Conservation (phyloP, 495 filamentous ascomycete species). For the Neurospora discreta region DNA sequence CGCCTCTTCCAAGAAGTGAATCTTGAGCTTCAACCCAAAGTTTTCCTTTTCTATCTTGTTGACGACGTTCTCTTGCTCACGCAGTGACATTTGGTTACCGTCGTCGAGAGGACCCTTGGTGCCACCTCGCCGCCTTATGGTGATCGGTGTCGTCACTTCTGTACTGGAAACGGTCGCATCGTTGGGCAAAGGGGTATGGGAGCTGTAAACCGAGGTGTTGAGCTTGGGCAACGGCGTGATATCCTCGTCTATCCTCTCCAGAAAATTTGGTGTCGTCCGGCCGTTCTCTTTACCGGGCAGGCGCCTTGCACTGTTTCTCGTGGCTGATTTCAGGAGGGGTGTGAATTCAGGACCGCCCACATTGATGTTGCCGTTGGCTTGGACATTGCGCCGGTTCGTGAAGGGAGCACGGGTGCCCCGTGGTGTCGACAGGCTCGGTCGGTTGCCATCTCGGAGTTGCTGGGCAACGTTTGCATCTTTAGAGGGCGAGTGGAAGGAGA, state of each 20-base stretch:
- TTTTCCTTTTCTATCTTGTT: conserved; percentile 93
- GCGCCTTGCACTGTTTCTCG: conserved; percentile 61
- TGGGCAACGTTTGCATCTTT: conserved; percentile 65
- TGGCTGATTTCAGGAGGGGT: conserved; percentile 81
- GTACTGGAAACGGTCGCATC: conserved; percentile 62
- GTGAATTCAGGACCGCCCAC: conserved; percentile 75
- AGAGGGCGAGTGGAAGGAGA: conserved; percentile 76
- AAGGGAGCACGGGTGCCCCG: conserved; percentile 51
- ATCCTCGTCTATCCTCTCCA: conserved; percentile 51
- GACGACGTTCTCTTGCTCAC: conserved; percentile 92
- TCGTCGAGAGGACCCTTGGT: conserved; percentile 55
- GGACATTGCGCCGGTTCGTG: conserved; percentile 55
- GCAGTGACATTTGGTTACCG: conserved; percentile 79
- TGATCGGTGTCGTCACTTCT: conserved; percentile 66
- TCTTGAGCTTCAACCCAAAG: conserved; percentile 69
- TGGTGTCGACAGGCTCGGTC: conserved; percentile 56
- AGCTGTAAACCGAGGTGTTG: conserved; percentile 39
- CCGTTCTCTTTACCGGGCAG: conserved; percentile 39
- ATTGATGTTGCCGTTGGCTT: conserved; percentile 43
- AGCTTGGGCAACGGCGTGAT: conserved; percentile 47
- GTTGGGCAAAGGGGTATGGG: conserved; percentile 44
- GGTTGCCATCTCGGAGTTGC: conserved; percentile 51
- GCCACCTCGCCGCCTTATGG: conserved; percentile 46
- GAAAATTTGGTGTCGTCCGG: conserved; percentile 57
- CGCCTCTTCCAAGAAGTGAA: conserved; percentile 69